A percentile compares a stretch with the other conserved stretches of the same genome.
phyloP scores from a whole-genome alignment of 768 basidiomycete genomes.

The Mycena chlorophos region DNA sequence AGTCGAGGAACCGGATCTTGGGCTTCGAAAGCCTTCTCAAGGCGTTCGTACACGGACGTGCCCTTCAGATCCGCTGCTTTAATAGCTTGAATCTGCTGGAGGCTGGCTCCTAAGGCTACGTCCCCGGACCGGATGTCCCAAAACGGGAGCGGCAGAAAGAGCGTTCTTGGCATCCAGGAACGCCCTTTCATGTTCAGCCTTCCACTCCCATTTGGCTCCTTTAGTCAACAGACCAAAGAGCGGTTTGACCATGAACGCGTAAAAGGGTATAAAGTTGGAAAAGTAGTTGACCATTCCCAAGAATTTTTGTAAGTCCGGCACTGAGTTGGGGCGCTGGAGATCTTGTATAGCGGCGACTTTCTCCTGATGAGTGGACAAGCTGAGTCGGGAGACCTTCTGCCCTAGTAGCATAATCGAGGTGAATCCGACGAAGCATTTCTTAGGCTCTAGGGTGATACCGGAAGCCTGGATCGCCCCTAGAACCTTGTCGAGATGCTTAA shows the following conservation, averaged over 20 bases:
- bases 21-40: slow-evolving; percentile 2
- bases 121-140: slow-evolving; percentile 20
- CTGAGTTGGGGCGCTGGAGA: slow-evolving; percentile 11
- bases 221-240: slow-evolving; percentile 27
- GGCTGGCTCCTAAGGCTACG: no score
- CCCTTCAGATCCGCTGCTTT: slow-evolving; percentile 13
- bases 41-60: slow-evolving; percentile 1
- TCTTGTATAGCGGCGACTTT: no score
- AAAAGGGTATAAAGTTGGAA: slow-evolving; percentile 28
- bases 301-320: slow-evolving; percentile 26
- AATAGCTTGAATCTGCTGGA: slow-evolving; percentile 20
- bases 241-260: slow-evolving; percentile 28
- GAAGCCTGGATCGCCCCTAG: slow-evolving; percentile 19
- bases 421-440: no score
- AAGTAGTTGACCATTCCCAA: slow-evolving; percentile 33
- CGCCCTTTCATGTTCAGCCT: slow-evolving; percentile 17
- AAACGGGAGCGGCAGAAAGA: slow-evolving; percentile 24
- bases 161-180: slow-evolving; percentile 23
- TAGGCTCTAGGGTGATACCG: no score
- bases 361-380: no score
- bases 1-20: slow-evolving; percentile 15
- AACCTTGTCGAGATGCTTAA: slow-evolving; percentile 21
- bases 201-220: slow-evolving; percentile 26
- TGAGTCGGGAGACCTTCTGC: no score
- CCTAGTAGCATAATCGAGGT: slow-evolving; percentile 28